Evolutionary conservation across 2,329 filamentous ascomycete species (phyloP), one percentile per base, ranked within the genome.

Genomic region (Colletotrichum neosansevieriae): DNA sequence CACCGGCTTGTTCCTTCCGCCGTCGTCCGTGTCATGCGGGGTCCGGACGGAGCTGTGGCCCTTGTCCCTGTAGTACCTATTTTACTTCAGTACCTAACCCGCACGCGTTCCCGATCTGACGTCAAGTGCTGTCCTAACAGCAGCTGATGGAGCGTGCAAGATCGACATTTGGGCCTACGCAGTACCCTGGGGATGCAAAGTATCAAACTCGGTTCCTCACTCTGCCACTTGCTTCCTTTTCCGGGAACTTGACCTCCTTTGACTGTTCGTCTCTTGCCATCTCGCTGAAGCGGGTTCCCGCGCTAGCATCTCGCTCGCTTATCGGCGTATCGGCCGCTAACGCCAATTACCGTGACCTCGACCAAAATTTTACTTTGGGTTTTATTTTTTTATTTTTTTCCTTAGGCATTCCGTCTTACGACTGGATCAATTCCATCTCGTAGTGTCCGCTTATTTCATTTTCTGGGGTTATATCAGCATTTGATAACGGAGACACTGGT

Each of bases 21-120:
- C 36, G 54, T 44, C 58, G 61, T 69, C 66, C 49, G 61, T 69
- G 66, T 69, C 56, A 56, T 69, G 66, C 66, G 66, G 61, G 66
- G 66, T 56, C 49, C 61, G 56, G 21, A n/a, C 24, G 49, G 36
- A 40, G 36, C 56, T 56, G 47, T 47, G 57, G 63, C 61, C 66
- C 66, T 60, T 69, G 62, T 60, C 66, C 66, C 36, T 69, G 66
- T 34, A 40, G 50, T 21, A 19, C n/a, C n/a, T 38, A 21, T 47
- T 38, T 44, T 21, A 54, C 36, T 58, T 10, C 29, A 32, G 36
- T 38, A n/a, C n/a, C n/a, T n/a, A 12, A 36, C 61, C 36, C 29
- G 32, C 47, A 17, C 12, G 24, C 38, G 24, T 47, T 59, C 24
- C 40, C 50, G 13, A 44, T 24, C 42, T 54, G 56, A 60, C 42